Conservation (phyloP, 306 rosid genomes). For the Cucurbita pepo region DNA sequence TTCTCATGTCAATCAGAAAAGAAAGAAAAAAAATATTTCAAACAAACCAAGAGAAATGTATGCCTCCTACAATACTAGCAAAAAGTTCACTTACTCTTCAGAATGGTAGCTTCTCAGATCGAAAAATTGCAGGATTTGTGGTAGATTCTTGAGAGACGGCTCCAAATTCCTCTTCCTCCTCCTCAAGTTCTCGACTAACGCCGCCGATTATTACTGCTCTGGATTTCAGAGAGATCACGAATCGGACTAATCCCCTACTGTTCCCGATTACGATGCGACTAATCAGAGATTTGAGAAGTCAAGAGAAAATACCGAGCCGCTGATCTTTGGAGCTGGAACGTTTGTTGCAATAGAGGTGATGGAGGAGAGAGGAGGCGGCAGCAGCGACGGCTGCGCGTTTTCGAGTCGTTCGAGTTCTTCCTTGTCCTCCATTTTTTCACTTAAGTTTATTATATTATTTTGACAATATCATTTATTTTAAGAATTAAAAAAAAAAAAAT, state of each 20-base stretch:
- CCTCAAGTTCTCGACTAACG: slow-evolving; percentile 63
- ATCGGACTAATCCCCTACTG: slow-evolving; percentile 20
- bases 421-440: no score
- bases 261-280: slow-evolving; percentile 4
- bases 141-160: slow-evolving; percentile 11
- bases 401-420: no score
- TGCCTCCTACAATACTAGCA: neutral
- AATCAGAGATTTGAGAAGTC: neutral
- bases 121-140: slow-evolving; percentile 55
- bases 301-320: slow-evolving; percentile 21
- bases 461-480: no score
- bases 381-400: no score
- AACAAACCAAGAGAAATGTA: neutral
- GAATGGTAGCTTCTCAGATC: slow-evolving; percentile 21
- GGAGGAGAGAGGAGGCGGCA: slow-evolving; percentile 20
- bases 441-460: no score
- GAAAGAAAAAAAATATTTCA: neutral
- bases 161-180: slow-evolving; percentile 12
- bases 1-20: neutral
- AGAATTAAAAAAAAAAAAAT: no score
- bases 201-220: slow-evolving; percentile 47
- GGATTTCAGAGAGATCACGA: slow-evolving; percentile 16
- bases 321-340: slow-evolving; percentile 18
- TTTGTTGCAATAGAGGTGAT: slow-evolving; percentile 32
- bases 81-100: slow-evolving; percentile 3